phyloP scores from a whole-genome alignment of 805 yeast genomes.

The Kodamaea laetipori region DNA sequence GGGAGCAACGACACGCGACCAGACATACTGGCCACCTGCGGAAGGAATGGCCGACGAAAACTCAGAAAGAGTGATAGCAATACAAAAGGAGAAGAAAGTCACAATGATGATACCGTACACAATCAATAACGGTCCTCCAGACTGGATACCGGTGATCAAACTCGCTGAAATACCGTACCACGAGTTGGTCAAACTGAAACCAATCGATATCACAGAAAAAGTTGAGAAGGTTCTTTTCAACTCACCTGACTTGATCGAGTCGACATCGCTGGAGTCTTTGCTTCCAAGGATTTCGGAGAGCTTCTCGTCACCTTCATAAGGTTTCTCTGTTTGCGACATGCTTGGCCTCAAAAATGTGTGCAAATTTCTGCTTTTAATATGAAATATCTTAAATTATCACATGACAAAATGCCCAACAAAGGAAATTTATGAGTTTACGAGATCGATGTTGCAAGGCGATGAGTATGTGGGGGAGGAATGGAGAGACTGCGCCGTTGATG shows the following conservation, averaged over 20 bases:
- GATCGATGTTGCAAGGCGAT: background rate
- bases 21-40: slow-evolving; percentile 47
- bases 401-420: slow-evolving; percentile 1
- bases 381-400: background rate
- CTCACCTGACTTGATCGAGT: slow-evolving; percentile 20
- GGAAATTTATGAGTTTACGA: background rate
- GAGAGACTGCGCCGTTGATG: background rate
- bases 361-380: background rate
- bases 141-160: slow-evolving; percentile 42
- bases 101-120: slow-evolving; percentile 45
- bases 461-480: background rate
- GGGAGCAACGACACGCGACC: slow-evolving; percentile 45
- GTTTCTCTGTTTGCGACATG: slow-evolving; percentile 10
- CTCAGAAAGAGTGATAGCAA: slow-evolving; percentile 42
- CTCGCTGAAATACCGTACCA: slow-evolving; percentile 47
- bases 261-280: slow-evolving; percentile 5
- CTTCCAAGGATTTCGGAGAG: slow-evolving; percentile 2
- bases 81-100: slow-evolving; percentile 36
- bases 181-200: slow-evolving; percentile 45
- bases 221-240: slow-evolving; percentile 40
- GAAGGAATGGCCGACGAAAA: slow-evolving; percentile 42
- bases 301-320: slow-evolving; percentile 7
- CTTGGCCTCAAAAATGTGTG: too few species aligned
- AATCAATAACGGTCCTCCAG: slow-evolving; percentile 45
- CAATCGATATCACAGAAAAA: slow-evolving; percentile 42